These are phyloP conservation scores for Peronosclerospora sorghi DNA, from an alignment of 352 stramenopile genomes.

Conservation along the genomic window DNA sequence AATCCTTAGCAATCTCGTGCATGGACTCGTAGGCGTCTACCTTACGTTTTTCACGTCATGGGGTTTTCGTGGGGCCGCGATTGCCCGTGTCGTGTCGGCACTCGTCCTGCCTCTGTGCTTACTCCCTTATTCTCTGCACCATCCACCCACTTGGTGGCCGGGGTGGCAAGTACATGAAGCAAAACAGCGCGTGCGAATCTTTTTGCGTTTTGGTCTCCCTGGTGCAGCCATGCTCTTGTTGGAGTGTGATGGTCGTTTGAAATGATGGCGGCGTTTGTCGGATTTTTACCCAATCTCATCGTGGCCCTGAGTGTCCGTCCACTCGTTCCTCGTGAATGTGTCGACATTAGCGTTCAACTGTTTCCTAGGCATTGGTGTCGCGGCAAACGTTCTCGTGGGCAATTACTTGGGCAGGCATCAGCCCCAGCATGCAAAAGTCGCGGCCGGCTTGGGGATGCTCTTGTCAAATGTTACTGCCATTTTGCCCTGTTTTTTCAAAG, in stretches of 20 bases:
- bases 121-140: conserved; percentile 55
- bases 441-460: conserved; percentile 54
- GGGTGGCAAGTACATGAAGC: conserved; percentile 54
- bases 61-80: conserved; percentile 67
- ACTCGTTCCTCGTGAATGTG: conserved; percentile 59
- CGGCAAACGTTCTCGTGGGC: conserved; percentile 72
- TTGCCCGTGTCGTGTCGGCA: conserved; percentile 53
- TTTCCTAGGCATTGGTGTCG: conserved; percentile 73
- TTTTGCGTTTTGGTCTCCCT: conserved; percentile 56
- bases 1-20: conserved; percentile 64
- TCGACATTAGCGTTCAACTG: conserved; percentile 63
- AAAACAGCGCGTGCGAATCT: conserved; percentile 38
- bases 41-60: conserved; percentile 65
- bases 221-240: conserved; percentile 64
- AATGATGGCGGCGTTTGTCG: conserved; percentile 61
- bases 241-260: conserved; percentile 76
- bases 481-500: no score
- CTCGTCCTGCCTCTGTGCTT: conserved; percentile 39
- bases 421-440: conserved; percentile 74
- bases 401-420: conserved; percentile 73
- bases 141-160: conserved; percentile 46
- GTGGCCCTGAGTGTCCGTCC: conserved; percentile 59
- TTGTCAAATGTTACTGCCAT: no score
- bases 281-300: conserved; percentile 47
- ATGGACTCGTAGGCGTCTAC: conserved; percentile 43